A percentile compares a stretch with the other conserved stretches of the same genome.
These are phyloP conservation scores for Pestalotiopsis sp. DNA, from an alignment of 2,329 filamentous ascomycete species.

Conservation along the genomic window DNA sequence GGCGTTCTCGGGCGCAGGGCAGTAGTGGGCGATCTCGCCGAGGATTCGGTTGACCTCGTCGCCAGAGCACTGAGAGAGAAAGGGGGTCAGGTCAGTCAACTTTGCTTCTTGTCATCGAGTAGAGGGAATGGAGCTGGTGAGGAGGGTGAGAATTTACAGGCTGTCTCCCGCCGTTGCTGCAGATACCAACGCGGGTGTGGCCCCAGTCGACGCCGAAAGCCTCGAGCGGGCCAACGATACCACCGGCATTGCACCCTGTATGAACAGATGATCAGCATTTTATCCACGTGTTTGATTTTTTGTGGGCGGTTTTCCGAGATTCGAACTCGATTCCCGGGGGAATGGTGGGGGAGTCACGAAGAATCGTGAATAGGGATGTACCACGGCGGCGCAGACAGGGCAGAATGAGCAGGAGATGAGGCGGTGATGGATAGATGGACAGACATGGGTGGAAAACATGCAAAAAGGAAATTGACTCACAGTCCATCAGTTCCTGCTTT, in stretches of 20 bases:
- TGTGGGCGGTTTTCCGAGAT: too few relatives aligned
- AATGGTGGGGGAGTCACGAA: too few relatives aligned
- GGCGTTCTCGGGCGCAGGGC: not conserved
- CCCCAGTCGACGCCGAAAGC: not conserved
- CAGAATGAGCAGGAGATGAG: too few relatives aligned
- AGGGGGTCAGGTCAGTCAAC: not conserved
- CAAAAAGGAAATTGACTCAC: not conserved
- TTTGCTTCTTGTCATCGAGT: not conserved
- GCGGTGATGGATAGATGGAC: too few relatives aligned
- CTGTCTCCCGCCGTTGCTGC: not conserved
- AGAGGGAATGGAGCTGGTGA: not conserved
- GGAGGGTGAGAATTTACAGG: not conserved
- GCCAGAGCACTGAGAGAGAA: not conserved
- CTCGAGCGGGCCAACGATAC: not conserved
- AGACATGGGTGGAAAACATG: fast-evolving
- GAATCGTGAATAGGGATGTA: too few relatives aligned
- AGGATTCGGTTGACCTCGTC: not conserved
- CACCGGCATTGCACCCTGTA: not conserved
- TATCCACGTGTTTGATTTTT: too few relatives aligned
- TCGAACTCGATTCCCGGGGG: too few relatives aligned
- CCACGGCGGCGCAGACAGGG: too few relatives aligned
- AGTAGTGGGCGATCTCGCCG: not conserved
- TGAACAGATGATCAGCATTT: not conserved
- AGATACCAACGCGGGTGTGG: not conserved
- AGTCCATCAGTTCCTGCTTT: not conserved